Percentiles rank a stretch among this genome's conserved stretches.
These are phyloP conservation scores for Blastobotrys peoriensis DNA, from an alignment of 805 yeast species.

Conservation along the genomic window DNA sequence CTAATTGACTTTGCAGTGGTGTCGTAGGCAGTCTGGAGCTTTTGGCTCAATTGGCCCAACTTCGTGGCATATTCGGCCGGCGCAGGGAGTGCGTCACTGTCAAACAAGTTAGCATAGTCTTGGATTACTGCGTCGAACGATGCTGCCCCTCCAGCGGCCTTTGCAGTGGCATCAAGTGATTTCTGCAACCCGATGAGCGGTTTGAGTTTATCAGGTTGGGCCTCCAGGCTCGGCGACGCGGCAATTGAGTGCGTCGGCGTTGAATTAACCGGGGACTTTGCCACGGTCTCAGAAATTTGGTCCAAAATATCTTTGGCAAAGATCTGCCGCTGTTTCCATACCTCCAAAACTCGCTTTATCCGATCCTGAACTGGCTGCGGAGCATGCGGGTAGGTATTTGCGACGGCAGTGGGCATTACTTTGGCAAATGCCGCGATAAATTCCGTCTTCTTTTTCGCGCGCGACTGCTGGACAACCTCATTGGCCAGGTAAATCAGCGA, in stretches of 20 bases:
- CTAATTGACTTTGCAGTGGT: constrained; percentile 27
- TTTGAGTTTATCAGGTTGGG: constrained; percentile 1
- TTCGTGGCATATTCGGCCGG: constrained; percentile 28
- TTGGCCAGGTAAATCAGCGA: constrained; percentile 66
- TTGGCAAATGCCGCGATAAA: constrained; percentile 53
- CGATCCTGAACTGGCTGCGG: constrained; percentile 43
- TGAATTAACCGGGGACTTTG: not conserved
- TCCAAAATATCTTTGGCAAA: constrained; percentile 34
- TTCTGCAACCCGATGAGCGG: constrained; percentile 1
- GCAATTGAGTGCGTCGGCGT: constrained; percentile 6
- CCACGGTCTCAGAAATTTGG: constrained; percentile 20
- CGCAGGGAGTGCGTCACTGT: constrained; percentile 30
- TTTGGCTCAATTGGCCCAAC: constrained; percentile 21
- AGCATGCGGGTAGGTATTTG: constrained; percentile 31
- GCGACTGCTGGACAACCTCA: constrained; percentile 75
- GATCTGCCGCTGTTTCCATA: constrained; percentile 61
- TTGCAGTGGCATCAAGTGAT: constrained; percentile 6
- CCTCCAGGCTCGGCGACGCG: constrained; percentile 4
- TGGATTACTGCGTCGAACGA: constrained; percentile 9
- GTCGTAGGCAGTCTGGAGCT: constrained; percentile 22
- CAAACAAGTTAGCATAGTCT: constrained; percentile 17
- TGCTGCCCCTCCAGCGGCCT: constrained; percentile 6
- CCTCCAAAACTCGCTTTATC: constrained; percentile 51
- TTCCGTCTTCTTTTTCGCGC: constrained; percentile 53
- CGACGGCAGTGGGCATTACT: constrained; percentile 36